Percentiles rank a stretch among this genome's conserved stretches.
Evolutionary conservation across 371 early-diverging fungal genomes (phyloP).

Genomic region (Mortierella sp.): DNA sequence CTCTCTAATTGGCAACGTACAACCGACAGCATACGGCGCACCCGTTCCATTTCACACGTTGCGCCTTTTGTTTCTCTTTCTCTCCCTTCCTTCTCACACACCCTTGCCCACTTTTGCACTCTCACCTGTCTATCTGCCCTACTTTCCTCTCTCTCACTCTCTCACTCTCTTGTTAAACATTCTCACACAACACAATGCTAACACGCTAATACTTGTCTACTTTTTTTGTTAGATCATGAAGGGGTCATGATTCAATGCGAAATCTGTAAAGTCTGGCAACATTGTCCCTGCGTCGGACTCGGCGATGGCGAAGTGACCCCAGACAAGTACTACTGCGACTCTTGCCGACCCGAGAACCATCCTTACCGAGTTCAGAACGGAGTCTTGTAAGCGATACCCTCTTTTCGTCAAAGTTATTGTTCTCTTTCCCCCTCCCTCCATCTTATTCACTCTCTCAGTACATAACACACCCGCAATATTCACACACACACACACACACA

Average conservation of each 20-base stretch:
- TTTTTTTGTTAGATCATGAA: constrained; percentile 63
- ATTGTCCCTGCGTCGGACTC: constrained; percentile 86
- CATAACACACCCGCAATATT: too few species aligned
- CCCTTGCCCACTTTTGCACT: too few species aligned
- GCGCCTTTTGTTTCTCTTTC: not conserved
- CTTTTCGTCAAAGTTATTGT: too few species aligned
- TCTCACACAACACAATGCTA: not conserved
- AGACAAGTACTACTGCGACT: constrained; percentile 89
- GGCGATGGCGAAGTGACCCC: constrained; percentile 75
- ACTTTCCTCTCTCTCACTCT: too few species aligned
- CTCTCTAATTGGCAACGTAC: too few species aligned
- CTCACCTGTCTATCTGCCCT: too few species aligned
- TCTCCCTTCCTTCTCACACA: not conserved
- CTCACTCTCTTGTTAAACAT: too few species aligned
- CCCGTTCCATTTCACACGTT: not conserved
- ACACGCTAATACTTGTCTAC: constrained; percentile 11
- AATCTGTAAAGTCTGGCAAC: constrained; percentile 92
- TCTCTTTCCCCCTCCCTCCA: not conserved
- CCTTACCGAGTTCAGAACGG: constrained; percentile 60
- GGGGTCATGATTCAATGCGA: constrained; percentile 93
- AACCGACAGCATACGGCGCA: too few species aligned
- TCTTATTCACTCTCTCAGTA: not conserved
- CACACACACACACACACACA: too few species aligned
- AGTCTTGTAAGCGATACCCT: constrained; percentile 39
- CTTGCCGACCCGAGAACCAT: constrained; percentile 83